Evolutionary conservation across 768 basidiomycete species (phyloP), one percentile per base, ranked within the genome.

Genomic region (Mycena haematopus): DNA sequence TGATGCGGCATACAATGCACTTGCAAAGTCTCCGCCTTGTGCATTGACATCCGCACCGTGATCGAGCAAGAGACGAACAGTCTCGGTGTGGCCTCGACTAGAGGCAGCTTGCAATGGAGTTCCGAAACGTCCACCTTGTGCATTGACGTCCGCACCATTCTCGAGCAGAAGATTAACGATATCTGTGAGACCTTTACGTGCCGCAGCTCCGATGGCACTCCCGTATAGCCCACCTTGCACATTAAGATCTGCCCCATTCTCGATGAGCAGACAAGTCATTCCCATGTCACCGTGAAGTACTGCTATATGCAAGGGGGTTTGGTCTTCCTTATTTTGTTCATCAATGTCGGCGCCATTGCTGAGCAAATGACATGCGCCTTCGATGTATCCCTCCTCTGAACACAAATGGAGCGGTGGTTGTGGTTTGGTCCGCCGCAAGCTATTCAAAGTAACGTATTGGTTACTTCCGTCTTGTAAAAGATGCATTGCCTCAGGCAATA

Each of bases 381-480:
- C 36, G 15, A 38, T 38, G 36, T 38, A 38, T 38, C 36, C 7
- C 36, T 38, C 13, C 7, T 38, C 36, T 17, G 13, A 42, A 42
- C 40, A 42, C 19, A 42, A 19, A 19, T n/a, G 4, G 15, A 42
- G 19, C 6, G 40, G 40, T 2, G 19, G 19, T 19, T 17, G 40
- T n/a, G 5, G 40, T 38, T 38, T 7, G 36, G 9, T 38, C 36
- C 50, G 6, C 33, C 36, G 36, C 13, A 13, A 6, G 14, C 6
- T 38, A 13, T 45, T 52, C 42, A 52, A 36, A 3, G 33, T 42
- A 21, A 17, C 15, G 15, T 29, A 60, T 33, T 60, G 59, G 3
- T 40, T 24, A n/a, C 59, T 60, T 19, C 27, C 51, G 9, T 46
- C 19, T 11, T 60, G 14, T 2, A 60, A 21, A 38, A 60, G 58